phyloP scores from a whole-genome alignment of 1,284 basidiomycete species.

The Cryptococcus sp. region DNA sequence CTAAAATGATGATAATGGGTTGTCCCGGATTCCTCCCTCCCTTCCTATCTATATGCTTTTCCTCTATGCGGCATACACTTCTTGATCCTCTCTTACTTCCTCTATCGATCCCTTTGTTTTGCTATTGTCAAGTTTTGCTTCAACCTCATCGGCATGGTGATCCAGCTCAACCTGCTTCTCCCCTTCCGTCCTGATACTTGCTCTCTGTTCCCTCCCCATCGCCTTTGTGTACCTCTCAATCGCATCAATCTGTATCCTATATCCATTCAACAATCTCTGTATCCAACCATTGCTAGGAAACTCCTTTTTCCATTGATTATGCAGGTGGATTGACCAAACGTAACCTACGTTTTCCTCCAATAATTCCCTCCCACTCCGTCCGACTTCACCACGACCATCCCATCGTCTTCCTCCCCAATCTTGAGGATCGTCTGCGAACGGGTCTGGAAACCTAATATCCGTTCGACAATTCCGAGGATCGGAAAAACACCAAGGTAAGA shows the following conservation, averaged over 20 bases:
- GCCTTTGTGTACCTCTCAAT: slow-evolving; percentile 4
- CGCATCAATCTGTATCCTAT: slow-evolving; percentile 49
- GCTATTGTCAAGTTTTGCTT: no score
- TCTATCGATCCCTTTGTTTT: no score
- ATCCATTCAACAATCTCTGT: slow-evolving; percentile 62
- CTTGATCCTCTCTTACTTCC: no score
- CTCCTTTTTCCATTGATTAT: slow-evolving; percentile 84
- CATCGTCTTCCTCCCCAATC: slow-evolving; percentile 58
- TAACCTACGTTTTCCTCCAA: slow-evolving; percentile 63
- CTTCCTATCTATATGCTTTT: no score
- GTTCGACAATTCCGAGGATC: slow-evolving; percentile 83
- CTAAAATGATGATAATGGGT: no score
- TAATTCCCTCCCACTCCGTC: slow-evolving; percentile 25
- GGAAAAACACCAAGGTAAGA: slow-evolving; percentile 87
- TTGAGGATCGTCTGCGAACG: slow-evolving; percentile 63
- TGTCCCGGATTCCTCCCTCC: no score
- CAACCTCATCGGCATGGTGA: no score
- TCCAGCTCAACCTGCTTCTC: background rate
- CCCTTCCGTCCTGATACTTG: background rate
- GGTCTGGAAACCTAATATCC: slow-evolving; percentile 85
- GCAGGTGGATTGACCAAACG: slow-evolving; percentile 81
- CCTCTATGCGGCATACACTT: no score
- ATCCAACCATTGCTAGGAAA: slow-evolving; percentile 78
- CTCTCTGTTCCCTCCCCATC: background rate
- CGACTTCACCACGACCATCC: slow-evolving; percentile 58